Conservation (phyloP, 78 protist species). For the Polysphondylium violaceum region DNA sequence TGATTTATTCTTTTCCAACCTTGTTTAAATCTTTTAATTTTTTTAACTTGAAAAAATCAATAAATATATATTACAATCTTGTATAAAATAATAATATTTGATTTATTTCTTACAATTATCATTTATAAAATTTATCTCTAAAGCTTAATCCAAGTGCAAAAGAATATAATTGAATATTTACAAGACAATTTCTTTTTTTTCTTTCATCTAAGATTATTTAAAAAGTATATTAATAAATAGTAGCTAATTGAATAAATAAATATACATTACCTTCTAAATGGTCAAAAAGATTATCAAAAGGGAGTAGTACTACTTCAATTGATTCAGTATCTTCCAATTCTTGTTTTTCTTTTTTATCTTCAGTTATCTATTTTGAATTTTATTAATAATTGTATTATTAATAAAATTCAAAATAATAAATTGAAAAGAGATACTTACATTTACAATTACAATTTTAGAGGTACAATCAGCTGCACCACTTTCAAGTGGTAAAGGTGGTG, state of each 20-base stretch:
- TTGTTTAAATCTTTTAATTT: too few species aligned
- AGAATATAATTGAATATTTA: constrained; percentile 24
- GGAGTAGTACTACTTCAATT: constrained; percentile 43
- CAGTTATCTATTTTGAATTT: constrained; percentile 5
- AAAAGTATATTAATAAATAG: neutral
- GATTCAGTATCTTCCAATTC: constrained; percentile 41
- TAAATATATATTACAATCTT: too few species aligned
- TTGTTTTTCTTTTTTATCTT: constrained; percentile 34
- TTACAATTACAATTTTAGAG: constrained; percentile 3
- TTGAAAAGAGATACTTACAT: neutral
- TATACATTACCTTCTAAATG: neutral
- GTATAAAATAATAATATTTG: too few species aligned
- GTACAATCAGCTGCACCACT: constrained; percentile 29
- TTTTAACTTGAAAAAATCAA: too few species aligned
- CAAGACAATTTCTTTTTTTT: constrained; percentile 9
- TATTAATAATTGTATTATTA: neutral
- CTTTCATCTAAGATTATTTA: neutral
- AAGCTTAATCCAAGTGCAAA: constrained; percentile 55
- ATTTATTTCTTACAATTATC: too few species aligned
- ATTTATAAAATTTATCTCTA: neutral
- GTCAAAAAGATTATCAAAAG: constrained; percentile 25
- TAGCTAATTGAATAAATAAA: neutral
- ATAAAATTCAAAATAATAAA: neutral
- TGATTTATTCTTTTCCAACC: too few species aligned
- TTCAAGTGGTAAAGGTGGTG: constrained; percentile 42